phyloP scores from a whole-genome alignment of 805 yeast genomes.

The Wickerhamomyces chaumierensis region DNA sequence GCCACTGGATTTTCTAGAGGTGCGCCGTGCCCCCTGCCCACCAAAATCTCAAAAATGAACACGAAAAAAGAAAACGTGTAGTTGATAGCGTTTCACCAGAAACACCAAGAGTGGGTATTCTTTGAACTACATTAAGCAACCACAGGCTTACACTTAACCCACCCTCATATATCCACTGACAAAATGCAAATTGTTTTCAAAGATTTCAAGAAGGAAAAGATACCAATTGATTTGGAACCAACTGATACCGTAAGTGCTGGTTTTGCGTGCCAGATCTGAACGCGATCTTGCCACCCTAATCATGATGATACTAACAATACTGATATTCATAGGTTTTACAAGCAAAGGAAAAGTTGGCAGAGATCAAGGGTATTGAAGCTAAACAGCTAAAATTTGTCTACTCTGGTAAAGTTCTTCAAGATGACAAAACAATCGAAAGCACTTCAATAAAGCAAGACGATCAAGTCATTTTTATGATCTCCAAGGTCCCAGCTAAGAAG shows the following conservation, averaged over 20 bases:
- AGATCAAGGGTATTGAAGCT: constrained; percentile 54
- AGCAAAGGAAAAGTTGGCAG: constrained; percentile 67
- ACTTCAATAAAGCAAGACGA: constrained; percentile 75
- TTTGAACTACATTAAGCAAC: too few relatives aligned
- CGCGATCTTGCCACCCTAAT: background rate
- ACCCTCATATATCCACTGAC: too few relatives aligned
- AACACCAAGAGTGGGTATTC: too few relatives aligned
- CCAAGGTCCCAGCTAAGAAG: constrained; percentile 24
- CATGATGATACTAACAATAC: background rate
- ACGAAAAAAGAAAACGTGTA: too few relatives aligned
- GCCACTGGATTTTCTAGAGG: background rate
- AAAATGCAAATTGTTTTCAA: constrained; percentile 73
- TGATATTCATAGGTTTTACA: constrained; percentile 43
- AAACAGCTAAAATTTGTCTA: constrained; percentile 80
- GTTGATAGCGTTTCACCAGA: too few relatives aligned
- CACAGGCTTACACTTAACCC: too few relatives aligned
- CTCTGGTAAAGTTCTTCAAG: constrained; percentile 84
- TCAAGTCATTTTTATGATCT: constrained; percentile 86
- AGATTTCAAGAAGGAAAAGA: constrained; percentile 86
- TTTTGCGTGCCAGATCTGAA: background rate
- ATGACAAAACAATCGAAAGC: constrained; percentile 60
- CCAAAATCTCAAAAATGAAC: background rate
- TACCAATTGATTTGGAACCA: constrained; percentile 67
- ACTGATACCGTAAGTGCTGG: constrained; percentile 45
- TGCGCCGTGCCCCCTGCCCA: too few relatives aligned